Evolutionary conservation across 768 basidiomycete genomes (phyloP), one percentile per base, ranked within the genome.

Genomic region (Boletus speciosus): DNA sequence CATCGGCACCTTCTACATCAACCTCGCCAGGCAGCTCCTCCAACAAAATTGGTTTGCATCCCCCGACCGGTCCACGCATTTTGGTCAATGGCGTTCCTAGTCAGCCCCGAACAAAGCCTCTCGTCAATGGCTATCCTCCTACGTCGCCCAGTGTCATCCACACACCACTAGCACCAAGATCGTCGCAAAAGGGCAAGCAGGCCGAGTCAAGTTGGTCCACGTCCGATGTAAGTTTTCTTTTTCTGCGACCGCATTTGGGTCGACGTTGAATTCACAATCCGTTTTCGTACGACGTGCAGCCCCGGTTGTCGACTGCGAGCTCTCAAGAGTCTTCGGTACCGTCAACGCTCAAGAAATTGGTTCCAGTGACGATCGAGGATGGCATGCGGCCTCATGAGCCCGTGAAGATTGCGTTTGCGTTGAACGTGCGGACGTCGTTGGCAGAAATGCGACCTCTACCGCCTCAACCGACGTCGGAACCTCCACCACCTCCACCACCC

Each of bases 51-150:
- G 81, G 81, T 48, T 78, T 74, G 43, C 69, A 74, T 4, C 86
- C 83, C 9, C 86, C 86, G 12, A 87, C 84, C 2, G 86, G 83
- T 1, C 86, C 86, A 15, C 78, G 85, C 41, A 84, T 82, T 63
- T 73, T 86, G 43, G 69, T 74, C 46, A 78, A 75, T 55, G 77
- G 73, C 49, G 53, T 61, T 50, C 67, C 69, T 52, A 51, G 53
- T 45, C 64, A 64, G 47, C 51, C 66, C 51, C 60, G 64, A 54
- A 38, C 75, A 47, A 82, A 82, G 63, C 66, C 73, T 46, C 67
- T 75, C 44, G 62, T 73, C 54, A 81, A 82, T 54, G 80, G 79
- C 14, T 71, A 75, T 51, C 64, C 62, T 54, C 66, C 63, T 56
- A 63, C 60, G 48, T 66, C 51, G 39, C 57, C 70, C 35, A 64